Conservation (phyloP, 805 yeast species). For the Candida vartiovaarae region DNA sequence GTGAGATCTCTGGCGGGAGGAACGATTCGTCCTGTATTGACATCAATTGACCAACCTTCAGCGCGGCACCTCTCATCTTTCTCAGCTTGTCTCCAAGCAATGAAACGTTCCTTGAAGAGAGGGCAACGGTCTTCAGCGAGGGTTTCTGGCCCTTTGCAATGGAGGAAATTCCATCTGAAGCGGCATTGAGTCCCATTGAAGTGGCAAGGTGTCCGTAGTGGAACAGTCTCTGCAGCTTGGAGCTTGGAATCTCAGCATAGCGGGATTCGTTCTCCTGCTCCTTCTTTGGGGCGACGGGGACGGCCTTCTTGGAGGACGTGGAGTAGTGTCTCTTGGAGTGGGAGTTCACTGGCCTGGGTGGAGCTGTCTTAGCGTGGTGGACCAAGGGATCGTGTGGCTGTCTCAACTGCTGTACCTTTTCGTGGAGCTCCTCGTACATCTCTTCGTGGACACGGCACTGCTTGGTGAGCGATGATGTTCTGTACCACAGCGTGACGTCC, state of each 20-base stretch:
- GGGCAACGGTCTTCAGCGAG: slow-evolving; percentile 48
- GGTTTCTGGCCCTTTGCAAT: slow-evolving; percentile 48
- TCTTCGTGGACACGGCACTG: slow-evolving; percentile 20
- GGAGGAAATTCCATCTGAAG: slow-evolving; percentile 68
- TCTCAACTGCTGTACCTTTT: slow-evolving; percentile 7
- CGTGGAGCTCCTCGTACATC: slow-evolving; percentile 16
- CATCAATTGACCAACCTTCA: slow-evolving; percentile 94
- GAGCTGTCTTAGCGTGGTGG: neutral
- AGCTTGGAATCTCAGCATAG: slow-evolving; percentile 73
- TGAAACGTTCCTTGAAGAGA: slow-evolving; percentile 81
- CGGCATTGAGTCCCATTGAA: slow-evolving; percentile 78
- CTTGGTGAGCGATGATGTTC: slow-evolving; percentile 17
- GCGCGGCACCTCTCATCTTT: slow-evolving; percentile 98
- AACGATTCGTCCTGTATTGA: slow-evolving; percentile 89
- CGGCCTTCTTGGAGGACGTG: slow-evolving; percentile 7
- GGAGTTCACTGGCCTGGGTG: neutral
- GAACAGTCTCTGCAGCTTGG: slow-evolving; percentile 80
- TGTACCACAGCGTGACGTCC: slow-evolving; percentile 15
- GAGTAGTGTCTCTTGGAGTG: slow-evolving; percentile 12
- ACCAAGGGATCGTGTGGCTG: neutral
- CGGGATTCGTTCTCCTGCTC: slow-evolving; percentile 34
- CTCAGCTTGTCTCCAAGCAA: slow-evolving; percentile 81
- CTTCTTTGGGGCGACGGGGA: slow-evolving; percentile 6
- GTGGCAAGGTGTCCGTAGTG: slow-evolving; percentile 94
- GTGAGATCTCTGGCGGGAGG: slow-evolving; percentile 78